These are phyloP conservation scores for Rhizopus delemar DNA, from an alignment of 371 early-diverging fungal genomes.

Conservation along the genomic window DNA sequence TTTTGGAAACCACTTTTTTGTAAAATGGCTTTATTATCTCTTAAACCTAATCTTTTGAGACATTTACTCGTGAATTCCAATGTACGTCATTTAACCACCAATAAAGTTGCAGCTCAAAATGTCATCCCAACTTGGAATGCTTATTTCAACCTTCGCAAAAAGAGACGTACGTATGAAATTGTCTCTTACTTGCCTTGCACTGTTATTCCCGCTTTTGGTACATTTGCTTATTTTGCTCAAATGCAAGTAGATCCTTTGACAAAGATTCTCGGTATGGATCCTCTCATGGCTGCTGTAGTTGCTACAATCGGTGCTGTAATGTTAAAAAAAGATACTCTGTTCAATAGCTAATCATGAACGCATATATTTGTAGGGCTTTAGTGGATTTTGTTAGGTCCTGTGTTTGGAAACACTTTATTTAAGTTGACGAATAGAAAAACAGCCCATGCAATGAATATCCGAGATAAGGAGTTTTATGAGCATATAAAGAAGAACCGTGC, in stretches of 20 bases:
- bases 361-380: conserved; percentile 49
- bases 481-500: conserved; percentile 80
- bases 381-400: conserved; percentile 74
- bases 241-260: conserved; percentile 79
- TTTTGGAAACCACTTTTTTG: background rate
- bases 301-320: conserved; percentile 60
- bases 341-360: background rate
- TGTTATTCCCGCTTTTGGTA: conserved; percentile 57
- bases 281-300: conserved; percentile 65
- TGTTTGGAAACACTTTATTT: conserved; percentile 66
- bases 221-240: conserved; percentile 70
- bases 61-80: conserved; percentile 11
- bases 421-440: conserved; percentile 58
- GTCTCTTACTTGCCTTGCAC: conserved; percentile 66
- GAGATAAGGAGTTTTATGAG: conserved; percentile 80
- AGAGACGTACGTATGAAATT: conserved; percentile 72
- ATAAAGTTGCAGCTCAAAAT: conserved; percentile 5
- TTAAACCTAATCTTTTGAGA: conserved; percentile 17
- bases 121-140: conserved; percentile 65
- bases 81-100: conserved; percentile 13
- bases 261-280: conserved; percentile 80
- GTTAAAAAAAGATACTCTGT: background rate
- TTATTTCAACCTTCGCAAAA: conserved; percentile 77
- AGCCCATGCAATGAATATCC: conserved; percentile 61
- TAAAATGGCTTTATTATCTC: conserved; percentile 22